phyloP scores from a whole-genome alignment of 805 yeast genomes.

The Torulaspora franciscae region DNA sequence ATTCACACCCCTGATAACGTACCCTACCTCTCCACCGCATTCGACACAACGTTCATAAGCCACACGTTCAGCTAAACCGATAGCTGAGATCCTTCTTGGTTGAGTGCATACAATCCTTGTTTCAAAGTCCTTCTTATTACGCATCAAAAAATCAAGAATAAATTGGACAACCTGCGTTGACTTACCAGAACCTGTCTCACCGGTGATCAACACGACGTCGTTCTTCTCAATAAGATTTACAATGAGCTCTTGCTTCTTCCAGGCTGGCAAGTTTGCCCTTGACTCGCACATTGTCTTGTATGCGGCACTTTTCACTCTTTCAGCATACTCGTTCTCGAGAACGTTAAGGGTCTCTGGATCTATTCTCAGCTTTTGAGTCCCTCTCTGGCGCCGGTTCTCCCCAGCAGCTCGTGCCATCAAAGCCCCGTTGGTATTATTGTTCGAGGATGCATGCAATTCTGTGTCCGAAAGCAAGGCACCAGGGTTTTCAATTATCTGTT shows the following conservation, averaged over 20 bases:
- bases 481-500: constrained; percentile 60
- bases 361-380: constrained; percentile 6
- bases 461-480: constrained; percentile 50
- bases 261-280: constrained; percentile 74
- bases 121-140: constrained; percentile 41
- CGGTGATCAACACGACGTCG: constrained; percentile 75
- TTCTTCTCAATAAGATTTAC: constrained; percentile 51
- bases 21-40: constrained; percentile 69
- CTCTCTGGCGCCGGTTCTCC: neutral
- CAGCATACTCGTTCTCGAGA: constrained; percentile 37
- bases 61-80: constrained; percentile 90
- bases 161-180: constrained; percentile 94
- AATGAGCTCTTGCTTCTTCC: constrained; percentile 58
- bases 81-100: constrained; percentile 92
- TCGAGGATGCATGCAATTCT: constrained; percentile 15
- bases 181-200: constrained; percentile 97
- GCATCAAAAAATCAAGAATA: constrained; percentile 60
- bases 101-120: constrained; percentile 81
- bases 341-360: constrained; percentile 33
- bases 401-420: neutral
- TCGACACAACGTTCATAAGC: constrained; percentile 64
- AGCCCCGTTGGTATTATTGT: neutral
- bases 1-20: constrained; percentile 85
- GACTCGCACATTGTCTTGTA: constrained; percentile 40
- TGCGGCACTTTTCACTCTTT: constrained; percentile 33